Evolutionary conservation across 768 basidiomycete genomes (phyloP).

Genomic region (Lactarius pseudohatsudake): DNA sequence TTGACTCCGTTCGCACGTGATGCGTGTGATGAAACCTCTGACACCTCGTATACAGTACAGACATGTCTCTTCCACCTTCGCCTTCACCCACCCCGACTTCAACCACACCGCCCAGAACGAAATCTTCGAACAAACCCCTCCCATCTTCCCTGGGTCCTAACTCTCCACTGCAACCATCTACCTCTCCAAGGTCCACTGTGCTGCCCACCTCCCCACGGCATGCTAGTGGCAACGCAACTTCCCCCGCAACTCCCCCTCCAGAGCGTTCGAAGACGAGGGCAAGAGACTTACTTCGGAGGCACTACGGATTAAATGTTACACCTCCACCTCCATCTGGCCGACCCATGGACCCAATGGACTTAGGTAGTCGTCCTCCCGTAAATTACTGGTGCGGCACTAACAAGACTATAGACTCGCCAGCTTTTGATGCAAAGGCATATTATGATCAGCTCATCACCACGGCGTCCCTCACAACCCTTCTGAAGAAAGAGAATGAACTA

Average conservation of each 20-base stretch:
- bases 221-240: background rate
- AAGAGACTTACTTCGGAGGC: constrained; percentile 76
- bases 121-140: constrained; percentile 19
- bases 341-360: constrained; percentile 74
- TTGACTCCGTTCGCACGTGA: background rate
- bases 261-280: constrained; percentile 46
- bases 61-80: constrained; percentile 22
- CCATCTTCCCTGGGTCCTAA: constrained; percentile 25
- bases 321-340: constrained; percentile 61
- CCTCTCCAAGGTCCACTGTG: constrained; percentile 3
- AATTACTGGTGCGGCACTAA: constrained; percentile 4
- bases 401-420: constrained; percentile 60
- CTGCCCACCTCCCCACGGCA: constrained; percentile 3
- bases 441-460: constrained; percentile 87
- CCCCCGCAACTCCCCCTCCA: constrained; percentile 19
- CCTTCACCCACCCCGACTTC: constrained; percentile 11
- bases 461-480: constrained; percentile 64
- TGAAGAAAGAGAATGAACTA: constrained; percentile 83
- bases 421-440: constrained; percentile 80
- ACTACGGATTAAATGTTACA: constrained; percentile 82
- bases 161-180: constrained; percentile 16
- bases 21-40: too few species aligned
- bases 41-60: too few species aligned
- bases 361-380: constrained; percentile 48
- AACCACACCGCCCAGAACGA: constrained; percentile 21